Percentiles rank a stretch among this genome's conserved stretches.
Conservation (phyloP, 768 basidiomycete genomes). For the Lentinula lateritia region DNA sequence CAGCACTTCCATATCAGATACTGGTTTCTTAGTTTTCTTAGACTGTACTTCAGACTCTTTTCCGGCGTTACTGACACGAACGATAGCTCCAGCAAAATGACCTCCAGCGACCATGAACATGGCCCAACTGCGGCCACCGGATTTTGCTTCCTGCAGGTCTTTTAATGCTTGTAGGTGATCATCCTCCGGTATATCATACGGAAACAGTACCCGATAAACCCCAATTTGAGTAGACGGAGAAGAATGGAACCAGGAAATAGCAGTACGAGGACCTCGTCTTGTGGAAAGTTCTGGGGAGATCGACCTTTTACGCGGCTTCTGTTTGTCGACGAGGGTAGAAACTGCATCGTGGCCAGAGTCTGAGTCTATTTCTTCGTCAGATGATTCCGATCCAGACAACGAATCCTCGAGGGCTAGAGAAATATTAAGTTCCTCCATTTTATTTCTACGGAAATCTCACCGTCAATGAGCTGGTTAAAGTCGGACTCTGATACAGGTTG, state of each 20-base stretch:
- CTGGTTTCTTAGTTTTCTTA: constrained; percentile 58
- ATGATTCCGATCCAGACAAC: constrained; percentile 86
- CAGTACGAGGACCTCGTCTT: constrained; percentile 42
- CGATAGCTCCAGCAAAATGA: constrained; percentile 93
- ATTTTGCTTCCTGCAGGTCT: constrained; percentile 51
- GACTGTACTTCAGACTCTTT: constrained; percentile 35
- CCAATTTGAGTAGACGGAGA: constrained; percentile 87
- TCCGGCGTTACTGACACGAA: constrained; percentile 55
- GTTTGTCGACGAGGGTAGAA: constrained; percentile 58
- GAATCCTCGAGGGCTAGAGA: constrained; percentile 73
- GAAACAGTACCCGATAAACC: constrained; percentile 74
- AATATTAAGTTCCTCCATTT: background rate
- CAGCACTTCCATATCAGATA: constrained; percentile 76
- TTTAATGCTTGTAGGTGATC: constrained; percentile 57
- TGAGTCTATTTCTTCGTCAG: constrained; percentile 38
- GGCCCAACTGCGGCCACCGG: constrained; percentile 76
- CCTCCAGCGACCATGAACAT: constrained; percentile 97
- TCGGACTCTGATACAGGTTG: constrained; percentile 60
- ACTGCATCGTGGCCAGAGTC: constrained; percentile 63
- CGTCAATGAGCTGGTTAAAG: constrained; percentile 77
- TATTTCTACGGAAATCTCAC: constrained; percentile 33
- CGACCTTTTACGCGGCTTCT: constrained; percentile 41
- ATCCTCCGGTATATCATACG: constrained; percentile 36
- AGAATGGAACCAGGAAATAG: constrained; percentile 88
- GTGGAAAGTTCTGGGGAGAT: constrained; percentile 34